phyloP scores from a whole-genome alignment of 371 early-diverging fungal genomes.

The Mucor ambiguus region DNA sequence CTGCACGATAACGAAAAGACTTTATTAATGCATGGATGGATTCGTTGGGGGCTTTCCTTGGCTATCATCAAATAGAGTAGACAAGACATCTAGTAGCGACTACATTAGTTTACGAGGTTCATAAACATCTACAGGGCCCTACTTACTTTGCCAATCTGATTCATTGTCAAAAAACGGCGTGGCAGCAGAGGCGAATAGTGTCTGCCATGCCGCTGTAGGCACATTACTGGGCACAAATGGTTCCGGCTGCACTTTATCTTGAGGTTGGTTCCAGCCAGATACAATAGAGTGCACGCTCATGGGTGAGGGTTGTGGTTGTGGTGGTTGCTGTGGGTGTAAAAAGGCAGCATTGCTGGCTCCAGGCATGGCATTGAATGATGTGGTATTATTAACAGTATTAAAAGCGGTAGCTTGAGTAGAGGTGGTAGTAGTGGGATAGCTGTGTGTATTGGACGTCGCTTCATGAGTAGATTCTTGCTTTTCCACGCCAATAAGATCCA shows the following conservation, averaged over 20 bases:
- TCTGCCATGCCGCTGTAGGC: constrained; percentile 29
- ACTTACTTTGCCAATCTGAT: constrained; percentile 25
- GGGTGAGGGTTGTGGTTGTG: constrained; percentile 13
- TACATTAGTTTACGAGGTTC: not conserved
- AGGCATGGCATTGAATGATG: not conserved
- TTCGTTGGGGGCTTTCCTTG: constrained; percentile 1
- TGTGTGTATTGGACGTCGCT: not conserved
- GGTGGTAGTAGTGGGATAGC: not conserved
- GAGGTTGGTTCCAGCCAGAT: constrained; percentile 18
- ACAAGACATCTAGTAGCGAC: constrained; percentile 9
- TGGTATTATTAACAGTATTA: not conserved
- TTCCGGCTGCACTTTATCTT: not conserved
- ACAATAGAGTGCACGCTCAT: constrained; percentile 36
- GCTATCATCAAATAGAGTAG: constrained; percentile 23
- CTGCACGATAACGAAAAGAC: not conserved
- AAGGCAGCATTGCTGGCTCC: not conserved
- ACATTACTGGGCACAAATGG: constrained; percentile 8
- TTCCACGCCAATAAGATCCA: constrained; percentile 23
- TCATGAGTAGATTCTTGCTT: constrained; percentile 8
- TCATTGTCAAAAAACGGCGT: constrained; percentile 30
- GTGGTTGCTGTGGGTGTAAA: not conserved
- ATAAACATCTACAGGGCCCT: not conserved
- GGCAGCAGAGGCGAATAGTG: constrained; percentile 27
- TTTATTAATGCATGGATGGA: constrained; percentile 8
- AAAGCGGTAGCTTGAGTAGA: not conserved